phyloP scores from a whole-genome alignment of 2,329 filamentous ascomycete species.

The Aspergillus felis region DNA sequence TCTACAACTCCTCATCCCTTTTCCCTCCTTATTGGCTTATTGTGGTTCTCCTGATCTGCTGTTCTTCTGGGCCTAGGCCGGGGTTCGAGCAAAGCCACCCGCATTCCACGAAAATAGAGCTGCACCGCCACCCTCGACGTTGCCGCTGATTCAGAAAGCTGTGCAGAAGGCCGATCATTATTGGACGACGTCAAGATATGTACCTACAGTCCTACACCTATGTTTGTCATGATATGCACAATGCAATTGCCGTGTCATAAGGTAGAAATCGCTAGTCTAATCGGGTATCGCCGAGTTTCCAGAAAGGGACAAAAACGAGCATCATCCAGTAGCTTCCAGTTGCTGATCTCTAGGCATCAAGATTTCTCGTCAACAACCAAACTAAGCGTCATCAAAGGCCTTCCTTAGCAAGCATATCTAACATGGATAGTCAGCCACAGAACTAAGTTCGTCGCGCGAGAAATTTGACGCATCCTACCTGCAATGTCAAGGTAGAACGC shows the following conservation, averaged over 20 bases:
- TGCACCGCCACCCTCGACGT: constrained; percentile 15
- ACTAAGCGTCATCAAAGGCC: constrained; percentile 37
- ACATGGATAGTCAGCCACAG: constrained; percentile 5
- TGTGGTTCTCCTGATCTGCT: neutral
- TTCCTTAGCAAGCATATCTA: constrained; percentile 67
- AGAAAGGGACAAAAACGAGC: neutral
- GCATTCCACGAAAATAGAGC: constrained; percentile 6
- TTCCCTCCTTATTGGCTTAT: neutral
- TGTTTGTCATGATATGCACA: neutral
- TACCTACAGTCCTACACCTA: neutral
- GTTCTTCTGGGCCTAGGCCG: neutral
- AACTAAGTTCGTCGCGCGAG: neutral
- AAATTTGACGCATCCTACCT: constrained; percentile 40
- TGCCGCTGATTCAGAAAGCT: neutral
- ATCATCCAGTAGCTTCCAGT: neutral
- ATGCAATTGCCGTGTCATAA: neutral
- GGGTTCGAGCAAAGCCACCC: constrained; percentile 1
- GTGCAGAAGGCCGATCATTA: neutral
- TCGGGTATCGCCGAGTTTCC: constrained; percentile 6
- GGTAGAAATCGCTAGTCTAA: neutral
- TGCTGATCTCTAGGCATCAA: constrained; percentile 13
- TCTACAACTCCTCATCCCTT: neutral
- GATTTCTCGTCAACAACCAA: constrained; percentile 8
- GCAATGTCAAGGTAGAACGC: constrained; percentile 63
- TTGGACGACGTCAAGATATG: neutral